Evolutionary conservation across 208 protist genomes (phyloP).

Genomic region (Acanthamoeba royreba): DNA sequence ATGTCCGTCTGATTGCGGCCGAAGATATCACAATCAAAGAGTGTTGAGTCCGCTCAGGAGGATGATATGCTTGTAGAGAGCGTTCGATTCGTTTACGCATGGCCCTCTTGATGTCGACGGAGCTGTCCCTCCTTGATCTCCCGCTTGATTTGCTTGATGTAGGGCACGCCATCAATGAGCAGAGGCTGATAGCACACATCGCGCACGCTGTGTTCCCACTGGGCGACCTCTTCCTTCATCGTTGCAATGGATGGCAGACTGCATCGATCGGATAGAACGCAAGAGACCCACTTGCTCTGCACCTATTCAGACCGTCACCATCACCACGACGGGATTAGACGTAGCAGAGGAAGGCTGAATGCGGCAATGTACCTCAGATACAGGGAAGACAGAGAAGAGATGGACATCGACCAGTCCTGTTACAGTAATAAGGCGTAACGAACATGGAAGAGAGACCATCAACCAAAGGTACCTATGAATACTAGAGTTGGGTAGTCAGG

Average conservation of each 20-base stretch:
- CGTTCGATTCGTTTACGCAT: too few species aligned
- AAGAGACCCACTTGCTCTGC: conserved; percentile 12
- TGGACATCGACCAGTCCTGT: neutral
- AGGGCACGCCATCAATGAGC: neutral
- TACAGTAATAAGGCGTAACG: too few species aligned
- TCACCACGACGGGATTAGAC: too few species aligned
- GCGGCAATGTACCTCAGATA: neutral
- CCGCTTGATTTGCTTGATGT: neutral
- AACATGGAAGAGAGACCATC: too few species aligned
- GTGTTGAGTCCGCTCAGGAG: too few species aligned
- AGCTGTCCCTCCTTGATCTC: neutral
- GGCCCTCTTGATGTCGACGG: neutral
- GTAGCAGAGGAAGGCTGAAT: too few species aligned
- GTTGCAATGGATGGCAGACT: neutral
- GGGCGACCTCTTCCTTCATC: neutral
- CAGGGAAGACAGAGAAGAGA: conserved; percentile 19
- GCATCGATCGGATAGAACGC: neutral
- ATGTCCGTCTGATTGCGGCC: too few species aligned
- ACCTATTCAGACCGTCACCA: too few species aligned
- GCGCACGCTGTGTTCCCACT: neutral
- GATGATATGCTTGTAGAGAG: too few species aligned
- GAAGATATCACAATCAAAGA: too few species aligned
- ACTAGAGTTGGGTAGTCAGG: neutral
- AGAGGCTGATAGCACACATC: neutral
- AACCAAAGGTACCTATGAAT: neutral